Conservation (phyloP, 805 yeast species). For the Pichia californica region DNA sequence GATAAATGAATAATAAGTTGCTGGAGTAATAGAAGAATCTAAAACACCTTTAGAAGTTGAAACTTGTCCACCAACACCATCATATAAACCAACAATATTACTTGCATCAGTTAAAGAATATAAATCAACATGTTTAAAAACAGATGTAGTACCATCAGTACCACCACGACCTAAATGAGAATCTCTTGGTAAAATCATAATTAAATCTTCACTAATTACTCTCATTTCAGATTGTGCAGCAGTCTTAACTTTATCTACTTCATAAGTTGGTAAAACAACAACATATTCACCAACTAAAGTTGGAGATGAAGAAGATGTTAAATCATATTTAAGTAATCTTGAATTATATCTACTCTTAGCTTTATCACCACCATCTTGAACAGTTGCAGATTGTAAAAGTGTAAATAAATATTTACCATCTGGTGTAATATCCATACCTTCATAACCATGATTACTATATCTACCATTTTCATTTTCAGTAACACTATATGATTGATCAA, state of each 20-base stretch:
- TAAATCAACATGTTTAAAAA: slow-evolving; percentile 26
- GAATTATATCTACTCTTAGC: slow-evolving; percentile 17
- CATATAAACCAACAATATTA: slow-evolving; percentile 26
- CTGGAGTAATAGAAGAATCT: slow-evolving; percentile 19
- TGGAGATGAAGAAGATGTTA: slow-evolving; percentile 16
- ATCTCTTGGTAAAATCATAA: slow-evolving; percentile 28
- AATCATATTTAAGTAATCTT: slow-evolving; percentile 26
- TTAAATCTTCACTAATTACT: slow-evolving; percentile 22
- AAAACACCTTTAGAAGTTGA: slow-evolving; percentile 23
- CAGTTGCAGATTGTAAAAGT: slow-evolving; percentile 25
- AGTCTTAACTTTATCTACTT: slow-evolving; percentile 20
- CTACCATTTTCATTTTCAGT: slow-evolving; percentile 25
- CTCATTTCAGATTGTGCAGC: slow-evolving; percentile 30
- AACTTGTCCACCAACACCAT: slow-evolving; percentile 21
- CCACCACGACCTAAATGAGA: slow-evolving; percentile 22
- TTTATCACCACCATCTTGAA: slow-evolving; percentile 29
- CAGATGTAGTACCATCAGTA: slow-evolving; percentile 18
- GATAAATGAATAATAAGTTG: slow-evolving; percentile 24
- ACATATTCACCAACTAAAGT: slow-evolving; percentile 25
- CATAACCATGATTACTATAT: slow-evolving; percentile 28
- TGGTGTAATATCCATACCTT: slow-evolving; percentile 27
- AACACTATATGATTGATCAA: slow-evolving; percentile 19
- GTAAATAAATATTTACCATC: slow-evolving; percentile 26
- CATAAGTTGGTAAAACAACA: slow-evolving; percentile 24
- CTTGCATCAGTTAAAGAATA: slow-evolving; percentile 25